These are phyloP conservation scores for Echeveria elegans DNA, from an alignment of 164 flowering plant genomes.

Conservation along the genomic window DNA sequence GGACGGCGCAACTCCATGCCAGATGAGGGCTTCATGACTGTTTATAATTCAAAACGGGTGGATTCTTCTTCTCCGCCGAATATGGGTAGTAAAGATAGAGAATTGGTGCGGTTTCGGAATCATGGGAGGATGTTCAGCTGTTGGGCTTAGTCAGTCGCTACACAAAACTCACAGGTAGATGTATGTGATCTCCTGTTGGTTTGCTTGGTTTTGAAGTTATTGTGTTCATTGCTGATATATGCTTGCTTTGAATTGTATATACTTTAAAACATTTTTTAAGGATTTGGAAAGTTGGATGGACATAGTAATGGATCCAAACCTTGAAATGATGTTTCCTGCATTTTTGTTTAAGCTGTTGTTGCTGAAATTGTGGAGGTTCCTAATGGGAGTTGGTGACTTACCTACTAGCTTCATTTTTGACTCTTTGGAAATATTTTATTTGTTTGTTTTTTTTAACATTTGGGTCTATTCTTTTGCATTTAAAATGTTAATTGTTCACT, in stretches of 20 bases:
- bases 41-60: not conserved
- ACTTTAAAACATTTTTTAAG: not conserved
- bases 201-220: not conserved
- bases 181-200: not conserved
- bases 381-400: not conserved
- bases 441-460: too few species aligned
- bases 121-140: not conserved
- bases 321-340: not conserved
- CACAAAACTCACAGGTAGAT: not conserved
- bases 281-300: not conserved
- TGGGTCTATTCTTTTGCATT: too few species aligned
- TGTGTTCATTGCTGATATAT: not conserved
- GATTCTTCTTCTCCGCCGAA: not conserved
- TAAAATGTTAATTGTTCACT: too few species aligned
- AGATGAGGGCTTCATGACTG: not conserved
- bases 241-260: not conserved
- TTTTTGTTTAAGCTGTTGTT: not conserved
- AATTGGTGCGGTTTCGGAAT: not conserved
- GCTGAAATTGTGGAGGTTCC: not conserved
- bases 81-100: not conserved
- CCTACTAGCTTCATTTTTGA: not conserved
- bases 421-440: too few species aligned
- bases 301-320: not conserved
- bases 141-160: not conserved
- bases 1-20: conserved; percentile 1